phyloP scores from a whole-genome alignment of 371 early-diverging fungal species.

The Lichtheimia corymbifera region DNA sequence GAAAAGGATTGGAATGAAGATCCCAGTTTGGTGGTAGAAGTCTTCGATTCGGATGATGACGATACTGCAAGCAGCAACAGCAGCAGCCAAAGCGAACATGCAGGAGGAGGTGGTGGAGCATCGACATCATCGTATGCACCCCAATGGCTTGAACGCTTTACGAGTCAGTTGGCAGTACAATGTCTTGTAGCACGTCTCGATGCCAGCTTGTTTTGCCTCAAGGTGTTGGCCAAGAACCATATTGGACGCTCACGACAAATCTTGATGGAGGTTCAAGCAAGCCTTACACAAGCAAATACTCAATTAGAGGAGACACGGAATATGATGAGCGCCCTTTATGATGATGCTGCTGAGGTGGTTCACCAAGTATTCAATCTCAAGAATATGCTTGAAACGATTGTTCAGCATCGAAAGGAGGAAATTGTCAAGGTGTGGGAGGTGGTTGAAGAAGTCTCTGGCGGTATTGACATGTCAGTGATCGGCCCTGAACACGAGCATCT shows the following conservation, averaged over 20 bases:
- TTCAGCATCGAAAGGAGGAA: slow-evolving; percentile 59
- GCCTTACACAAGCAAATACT: slow-evolving; percentile 46
- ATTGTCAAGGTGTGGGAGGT: slow-evolving; percentile 67
- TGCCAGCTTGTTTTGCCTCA: slow-evolving; percentile 60
- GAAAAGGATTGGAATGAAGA: slow-evolving; percentile 58
- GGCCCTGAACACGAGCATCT: slow-evolving; percentile 8
- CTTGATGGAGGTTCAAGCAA: slow-evolving; percentile 43
- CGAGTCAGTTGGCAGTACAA: slow-evolving; percentile 32
- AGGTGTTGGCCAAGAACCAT: slow-evolving; percentile 48
- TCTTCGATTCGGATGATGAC: slow-evolving; percentile 23
- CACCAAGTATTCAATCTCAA: slow-evolving; percentile 54
- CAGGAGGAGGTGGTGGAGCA: background rate
- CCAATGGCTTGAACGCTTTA: slow-evolving; percentile 21
- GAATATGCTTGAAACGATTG: slow-evolving; percentile 55
- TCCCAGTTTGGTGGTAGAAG: slow-evolving; percentile 43
- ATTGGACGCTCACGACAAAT: slow-evolving; percentile 42
- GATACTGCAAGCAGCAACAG: slow-evolving; percentile 11
- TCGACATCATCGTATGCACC: background rate
- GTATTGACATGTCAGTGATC: slow-evolving; percentile 20
- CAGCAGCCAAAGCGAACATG: background rate
- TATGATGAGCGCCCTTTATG: slow-evolving; percentile 52
- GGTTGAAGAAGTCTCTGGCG: slow-evolving; percentile 54
- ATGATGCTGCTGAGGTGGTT: slow-evolving; percentile 61
- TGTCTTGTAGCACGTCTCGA: slow-evolving; percentile 47
- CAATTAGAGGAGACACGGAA: slow-evolving; percentile 52